phyloP scores from a whole-genome alignment of 495 filamentous ascomycete genomes.

The Penicillium subrubescens region DNA sequence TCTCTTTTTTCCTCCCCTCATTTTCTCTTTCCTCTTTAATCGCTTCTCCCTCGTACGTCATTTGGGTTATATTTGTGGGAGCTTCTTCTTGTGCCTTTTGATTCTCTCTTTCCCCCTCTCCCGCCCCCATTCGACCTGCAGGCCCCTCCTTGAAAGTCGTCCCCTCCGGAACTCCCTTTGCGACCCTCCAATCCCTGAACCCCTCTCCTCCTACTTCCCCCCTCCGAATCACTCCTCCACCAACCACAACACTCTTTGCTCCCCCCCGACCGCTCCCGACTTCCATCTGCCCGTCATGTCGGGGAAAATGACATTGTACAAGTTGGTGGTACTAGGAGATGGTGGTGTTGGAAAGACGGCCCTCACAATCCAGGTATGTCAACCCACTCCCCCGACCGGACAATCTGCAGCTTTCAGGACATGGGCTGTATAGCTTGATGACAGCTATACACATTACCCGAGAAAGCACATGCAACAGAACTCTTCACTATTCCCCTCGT shows the following conservation, averaged over 20 bases:
- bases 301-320: slow-evolving; percentile 95
- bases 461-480: background rate
- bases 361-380: slow-evolving; percentile 89
- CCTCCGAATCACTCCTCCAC: slow-evolving; percentile 6
- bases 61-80: background rate
- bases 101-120: background rate
- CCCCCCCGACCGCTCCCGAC: background rate
- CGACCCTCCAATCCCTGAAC: slow-evolving; percentile 12
- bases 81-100: background rate
- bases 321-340: slow-evolving; percentile 95
- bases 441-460: background rate
- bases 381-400: background rate
- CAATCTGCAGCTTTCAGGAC: background rate
- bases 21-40: background rate
- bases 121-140: background rate
- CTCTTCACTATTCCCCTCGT: background rate
- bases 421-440: background rate
- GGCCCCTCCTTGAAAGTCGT: background rate
- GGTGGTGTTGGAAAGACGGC: slow-evolving; percentile 96
- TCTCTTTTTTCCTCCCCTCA: slow-evolving; percentile 9
- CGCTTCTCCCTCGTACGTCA: background rate
- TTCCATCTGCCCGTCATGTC: slow-evolving; percentile 52
- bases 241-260: background rate
- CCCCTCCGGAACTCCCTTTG: background rate
- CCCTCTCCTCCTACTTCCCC: slow-evolving; percentile 8